A percentile compares a stretch with the other conserved stretches of the same genome.
Evolutionary conservation across 805 yeast genomes (phyloP).

Genomic region (Lachancea thermotolerans): DNA sequence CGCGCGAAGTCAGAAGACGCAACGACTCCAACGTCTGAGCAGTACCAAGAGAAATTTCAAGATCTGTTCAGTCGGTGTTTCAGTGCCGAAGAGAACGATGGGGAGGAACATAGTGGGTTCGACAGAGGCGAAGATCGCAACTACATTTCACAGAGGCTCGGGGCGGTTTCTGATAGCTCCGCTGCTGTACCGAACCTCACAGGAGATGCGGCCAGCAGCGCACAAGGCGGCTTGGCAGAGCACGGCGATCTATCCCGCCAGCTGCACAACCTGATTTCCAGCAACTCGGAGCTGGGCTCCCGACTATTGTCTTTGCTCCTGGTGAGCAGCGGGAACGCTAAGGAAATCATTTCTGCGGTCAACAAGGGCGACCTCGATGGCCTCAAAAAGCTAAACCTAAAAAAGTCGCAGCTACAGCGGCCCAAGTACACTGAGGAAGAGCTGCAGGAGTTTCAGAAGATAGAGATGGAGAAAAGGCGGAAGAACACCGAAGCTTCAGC

Average conservation of each 20-base stretch:
- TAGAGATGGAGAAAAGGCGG: constrained; percentile 59
- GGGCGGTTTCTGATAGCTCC: not conserved
- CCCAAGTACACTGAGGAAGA: constrained; percentile 5
- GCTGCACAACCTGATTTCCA: constrained; percentile 21
- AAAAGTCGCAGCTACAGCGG: constrained; percentile 2
- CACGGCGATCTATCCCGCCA: constrained; percentile 12
- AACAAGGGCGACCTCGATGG: constrained; percentile 16
- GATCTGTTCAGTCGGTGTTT: constrained; percentile 2
- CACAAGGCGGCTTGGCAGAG: not conserved
- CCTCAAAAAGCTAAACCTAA: constrained; percentile 6
- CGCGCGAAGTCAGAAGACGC: not conserved
- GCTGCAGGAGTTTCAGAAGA: constrained; percentile 4
- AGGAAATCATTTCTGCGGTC: constrained; percentile 25
- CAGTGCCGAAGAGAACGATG: constrained; percentile 2
- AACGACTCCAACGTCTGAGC: constrained; percentile 2
- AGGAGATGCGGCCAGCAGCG: not conserved
- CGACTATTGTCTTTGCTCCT: constrained; percentile 25
- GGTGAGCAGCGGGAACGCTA: constrained; percentile 26
- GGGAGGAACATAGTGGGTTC: not conserved
- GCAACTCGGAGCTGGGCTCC: constrained; percentile 27
- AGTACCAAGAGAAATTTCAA: constrained; percentile 5
- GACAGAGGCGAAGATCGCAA: not conserved
- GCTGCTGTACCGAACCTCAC: not conserved
- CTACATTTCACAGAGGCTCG: not conserved
- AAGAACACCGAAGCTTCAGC: constrained; percentile 94